These are phyloP conservation scores for Gynochthodes officinalis DNA, from an alignment of 257 asterid species.

Conservation along the genomic window DNA sequence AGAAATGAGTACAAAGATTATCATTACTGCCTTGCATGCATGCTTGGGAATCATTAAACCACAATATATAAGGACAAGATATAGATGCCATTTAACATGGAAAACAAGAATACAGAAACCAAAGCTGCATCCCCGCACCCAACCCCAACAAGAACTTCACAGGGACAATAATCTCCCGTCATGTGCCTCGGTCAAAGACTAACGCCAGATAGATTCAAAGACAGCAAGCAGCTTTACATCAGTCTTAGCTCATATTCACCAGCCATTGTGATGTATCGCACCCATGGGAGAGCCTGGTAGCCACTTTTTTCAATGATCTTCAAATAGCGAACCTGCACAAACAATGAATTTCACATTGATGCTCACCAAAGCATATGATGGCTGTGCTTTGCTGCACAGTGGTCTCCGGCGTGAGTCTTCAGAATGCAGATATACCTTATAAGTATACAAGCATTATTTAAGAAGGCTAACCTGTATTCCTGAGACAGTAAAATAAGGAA, in stretches of 20 bases:
- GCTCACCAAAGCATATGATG: not conserved
- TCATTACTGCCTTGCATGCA: not conserved
- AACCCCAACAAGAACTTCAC: not conserved
- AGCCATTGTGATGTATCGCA: constrained; percentile 85
- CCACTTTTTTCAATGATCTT: constrained; percentile 92
- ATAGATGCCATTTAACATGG: not conserved
- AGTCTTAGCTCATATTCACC: constrained; percentile 88
- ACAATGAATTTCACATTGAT: not conserved
- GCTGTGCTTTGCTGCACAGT: not conserved
- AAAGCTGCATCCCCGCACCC: not conserved
- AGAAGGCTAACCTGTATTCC: constrained; percentile 83
- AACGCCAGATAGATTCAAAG: not conserved
- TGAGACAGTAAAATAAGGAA: constrained; percentile 98
- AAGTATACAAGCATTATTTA: not conserved
- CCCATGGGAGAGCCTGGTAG: constrained; percentile 90
- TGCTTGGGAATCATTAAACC: not conserved
- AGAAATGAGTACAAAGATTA: not conserved
- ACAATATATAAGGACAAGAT: not conserved
- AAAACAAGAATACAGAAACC: not conserved
- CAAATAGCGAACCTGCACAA: constrained; percentile 69
- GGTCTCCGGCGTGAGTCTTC: not conserved
- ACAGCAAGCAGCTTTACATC: constrained; percentile 21
- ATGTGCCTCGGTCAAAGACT: not conserved
- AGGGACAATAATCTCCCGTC: not conserved
- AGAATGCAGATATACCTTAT: not conserved